A percentile compares a stretch with the other conserved stretches of the same genome.
phyloP scores from a whole-genome alignment of 2,329 filamentous ascomycete genomes.

The Knufia fluminis region DNA sequence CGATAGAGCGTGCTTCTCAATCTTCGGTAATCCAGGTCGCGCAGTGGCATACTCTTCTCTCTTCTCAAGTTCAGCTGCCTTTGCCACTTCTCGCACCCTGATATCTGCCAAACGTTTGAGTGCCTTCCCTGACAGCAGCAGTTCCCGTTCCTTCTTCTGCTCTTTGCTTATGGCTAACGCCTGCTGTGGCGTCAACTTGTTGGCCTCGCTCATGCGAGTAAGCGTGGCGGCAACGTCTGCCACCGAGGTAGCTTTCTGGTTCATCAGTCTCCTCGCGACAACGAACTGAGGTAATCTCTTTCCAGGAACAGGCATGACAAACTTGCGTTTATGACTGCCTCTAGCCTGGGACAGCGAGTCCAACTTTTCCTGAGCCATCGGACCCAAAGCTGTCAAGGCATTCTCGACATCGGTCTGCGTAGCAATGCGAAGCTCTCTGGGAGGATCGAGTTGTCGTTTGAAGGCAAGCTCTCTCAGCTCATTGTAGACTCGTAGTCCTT shows the following conservation, averaged over 20 bases:
- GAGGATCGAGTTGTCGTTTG: conserved; percentile 48
- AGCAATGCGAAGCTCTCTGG: conserved; percentile 33
- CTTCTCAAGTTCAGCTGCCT: conserved; percentile 18
- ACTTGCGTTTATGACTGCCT: conserved; percentile 30
- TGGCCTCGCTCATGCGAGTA: conserved; percentile 25
- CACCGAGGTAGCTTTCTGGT: conserved; percentile 55
- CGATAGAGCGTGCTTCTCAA: conserved; percentile 10
- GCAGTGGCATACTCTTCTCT: conserved; percentile 26
- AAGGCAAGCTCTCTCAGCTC: conserved; percentile 52
- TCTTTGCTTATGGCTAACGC: conserved; percentile 13
- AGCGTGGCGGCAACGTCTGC: conserved; percentile 53
- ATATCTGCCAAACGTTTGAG: conserved; percentile 14
- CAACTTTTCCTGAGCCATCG: conserved; percentile 13
- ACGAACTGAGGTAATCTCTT: conserved; percentile 38
- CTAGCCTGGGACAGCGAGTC: conserved; percentile 23
- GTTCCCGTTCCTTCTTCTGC: conserved; percentile 12
- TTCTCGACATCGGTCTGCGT: conserved; percentile 34
- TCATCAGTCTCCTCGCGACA: conserved; percentile 47
- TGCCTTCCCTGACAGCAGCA: conserved; percentile 13
- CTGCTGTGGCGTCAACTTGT: conserved; percentile 23
- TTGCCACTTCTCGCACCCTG: conserved; percentile 13
- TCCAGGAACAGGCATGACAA: conserved; percentile 33
- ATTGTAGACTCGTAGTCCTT: conserved; percentile 47
- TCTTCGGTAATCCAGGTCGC: conserved; percentile 9
- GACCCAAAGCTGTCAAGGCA: conserved; percentile 28